Base-by-base conservation (phyloP, 1,284 basidiomycete species). In the Ustilago cynodontis region DNA sequence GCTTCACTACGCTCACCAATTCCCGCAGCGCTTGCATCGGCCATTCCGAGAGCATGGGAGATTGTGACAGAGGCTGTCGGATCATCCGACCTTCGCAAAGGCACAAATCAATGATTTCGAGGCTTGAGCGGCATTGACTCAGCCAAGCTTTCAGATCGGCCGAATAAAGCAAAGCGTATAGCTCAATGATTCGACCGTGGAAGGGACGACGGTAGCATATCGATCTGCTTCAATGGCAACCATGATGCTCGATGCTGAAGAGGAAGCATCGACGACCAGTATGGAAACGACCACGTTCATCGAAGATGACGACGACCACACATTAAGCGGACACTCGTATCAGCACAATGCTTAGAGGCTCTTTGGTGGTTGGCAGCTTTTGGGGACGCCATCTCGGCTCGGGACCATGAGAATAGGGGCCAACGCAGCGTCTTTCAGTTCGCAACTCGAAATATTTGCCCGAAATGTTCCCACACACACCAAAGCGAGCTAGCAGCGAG, bases 391-490 rank as follows among this genome's bases (percentile, higher is more conserved):
- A 3, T 49, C n/a, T 56, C 35, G 11, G 26, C 55, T 28, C 28
- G 49, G 26, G 16, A 7, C 28, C 18, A 24, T 18, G 22, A 47
- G 29, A 52, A 60, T 60, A 60, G 59, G 59, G 50, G 59, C 24
- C 20, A 16, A 11, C 41, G 49, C 58, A 52, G 58, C 58, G 47
- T 52, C 47, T 37, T 50, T 13, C 39, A 20, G 43, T 45, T 6
- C 7, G 22, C 5, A n/a, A 8, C 43, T 45, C 18, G 43, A 45
- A 20, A 45, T 52, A 16, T 29, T 59, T 39, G 4, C 20, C 41
- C 45, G 35, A 39, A 29, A 11, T 28, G 22, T 43, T 59, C 58
- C 33, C 35, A 52, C 41, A n/a, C 52, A 37, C 39, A 3, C 1
- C 52, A n/a, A 39, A 39, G 52, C 52, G 35, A 37, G 52, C 8